Base-by-base conservation (phyloP, 2,329 filamentous ascomycete species). In the Arthrobotrys megalospora region DNA sequence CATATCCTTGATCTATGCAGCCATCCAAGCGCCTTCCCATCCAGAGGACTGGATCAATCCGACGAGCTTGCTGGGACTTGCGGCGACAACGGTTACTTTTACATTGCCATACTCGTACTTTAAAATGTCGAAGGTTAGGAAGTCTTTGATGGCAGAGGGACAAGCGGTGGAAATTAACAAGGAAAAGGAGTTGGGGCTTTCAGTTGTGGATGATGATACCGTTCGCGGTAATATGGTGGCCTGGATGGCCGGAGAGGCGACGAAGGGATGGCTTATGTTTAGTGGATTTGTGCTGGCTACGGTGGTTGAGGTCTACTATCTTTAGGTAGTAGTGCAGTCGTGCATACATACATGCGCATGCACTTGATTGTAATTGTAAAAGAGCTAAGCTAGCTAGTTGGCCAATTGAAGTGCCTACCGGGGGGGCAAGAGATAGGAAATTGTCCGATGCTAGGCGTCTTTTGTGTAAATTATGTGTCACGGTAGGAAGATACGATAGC, bases 211-310 rank as follows among this genome's bases (percentile, higher is more conserved):
- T 21, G 66, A 70, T 36, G 53, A 48, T 16, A 70, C 62, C 11
- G 66, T 70, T 14, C 41, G 19, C 11, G 52, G n/a, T n/a, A 53
- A 70, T 52, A 28, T 70, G 66, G 47, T 14, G 28, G 50, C 52
- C 7, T 70, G 66, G 66, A 43, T 21, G 1, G 41, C 12, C 3
- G 66, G 66, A n/a, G 66, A 70, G 19, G 66, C 28, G 28, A 70
- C 66, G 11, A 70, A 63, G 32, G 66, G 66, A 43, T 70, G 66
- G 66, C 66, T 70, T 7, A 41, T 70, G n/a, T 24, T 70, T 28
- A 8, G 55, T 24, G 66, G 66, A 19, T 70, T 70, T 62, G 53
- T 70, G 53, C 53, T 70, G 7, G 47, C 50, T 3, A 53, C 66
- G 1, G 50, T 47, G 19, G 66, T 48, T 1, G 66, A 70, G 21